Evolutionary conservation across 1,139 yeast species (phyloP).

Genomic region (Saccharomyces hybrid): DNA sequence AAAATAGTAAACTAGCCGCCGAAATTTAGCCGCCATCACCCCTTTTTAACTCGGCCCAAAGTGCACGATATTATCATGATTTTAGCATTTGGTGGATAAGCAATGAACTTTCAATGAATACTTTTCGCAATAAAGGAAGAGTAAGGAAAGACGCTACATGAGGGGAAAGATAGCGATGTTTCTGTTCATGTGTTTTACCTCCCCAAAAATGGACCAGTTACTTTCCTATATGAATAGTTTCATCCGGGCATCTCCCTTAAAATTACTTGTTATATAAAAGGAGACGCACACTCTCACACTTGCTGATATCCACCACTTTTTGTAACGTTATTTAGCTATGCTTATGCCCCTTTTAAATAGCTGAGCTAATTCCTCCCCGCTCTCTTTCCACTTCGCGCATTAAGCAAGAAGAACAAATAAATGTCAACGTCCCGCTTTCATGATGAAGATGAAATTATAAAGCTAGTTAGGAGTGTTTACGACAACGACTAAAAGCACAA

Average conservation of each 20-base stretch:
- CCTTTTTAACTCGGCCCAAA: neutral
- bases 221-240: too few species aligned
- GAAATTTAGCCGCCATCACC: neutral
- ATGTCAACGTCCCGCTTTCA: neutral
- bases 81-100: neutral
- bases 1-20: neutral
- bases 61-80: neutral
- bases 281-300: neutral
- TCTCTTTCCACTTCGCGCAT: neutral
- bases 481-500: neutral
- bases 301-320: neutral
- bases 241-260: too few species aligned
- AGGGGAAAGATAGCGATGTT: neutral
- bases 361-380: neutral
- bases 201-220: neutral
- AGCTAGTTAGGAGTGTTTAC: neutral
- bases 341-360: neutral
- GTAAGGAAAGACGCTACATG: neutral
- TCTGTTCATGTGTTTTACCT: neutral
- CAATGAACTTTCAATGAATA: neutral
- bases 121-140: neutral
- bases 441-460: neutral
- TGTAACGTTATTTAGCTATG: neutral
- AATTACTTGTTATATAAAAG: neutral
- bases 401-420: neutral